These are phyloP conservation scores for Eimeria brunetti DNA, from an alignment of 169 alveolate genomes.

Conservation along the genomic window DNA sequence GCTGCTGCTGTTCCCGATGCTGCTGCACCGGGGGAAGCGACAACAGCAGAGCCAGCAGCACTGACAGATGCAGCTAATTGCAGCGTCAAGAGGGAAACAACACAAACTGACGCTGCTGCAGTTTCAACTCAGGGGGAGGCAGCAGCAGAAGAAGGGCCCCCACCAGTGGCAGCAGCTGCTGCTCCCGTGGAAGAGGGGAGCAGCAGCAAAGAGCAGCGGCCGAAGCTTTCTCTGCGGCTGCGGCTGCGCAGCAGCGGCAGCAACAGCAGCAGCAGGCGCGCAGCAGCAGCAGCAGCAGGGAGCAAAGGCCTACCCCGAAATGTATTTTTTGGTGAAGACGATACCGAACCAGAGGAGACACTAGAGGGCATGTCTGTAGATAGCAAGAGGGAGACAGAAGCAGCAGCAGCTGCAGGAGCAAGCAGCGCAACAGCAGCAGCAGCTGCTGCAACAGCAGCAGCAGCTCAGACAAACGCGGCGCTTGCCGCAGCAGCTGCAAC, in stretches of 20 bases:
- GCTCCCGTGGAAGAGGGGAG: not conserved
- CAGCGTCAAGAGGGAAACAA: conserved; percentile 53
- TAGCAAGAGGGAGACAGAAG: not conserved
- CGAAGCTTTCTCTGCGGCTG: conserved; percentile 30
- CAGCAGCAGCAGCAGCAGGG: conserved; percentile 8
- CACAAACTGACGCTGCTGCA: not conserved
- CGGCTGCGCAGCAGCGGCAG: conserved; percentile 8
- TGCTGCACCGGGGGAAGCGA: not conserved
- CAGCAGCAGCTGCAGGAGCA: conserved; percentile 46
- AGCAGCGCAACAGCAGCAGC: not conserved
- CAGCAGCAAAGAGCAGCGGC: conserved; percentile 31
- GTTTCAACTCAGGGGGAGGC: not conserved
- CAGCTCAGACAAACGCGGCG: not conserved
- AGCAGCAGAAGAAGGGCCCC: conserved; percentile 2
- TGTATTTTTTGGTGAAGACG: conserved; percentile 30
- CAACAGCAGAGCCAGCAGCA: conserved; percentile 11
- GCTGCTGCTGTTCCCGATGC: conserved; percentile 13
- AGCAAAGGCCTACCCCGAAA: not conserved
- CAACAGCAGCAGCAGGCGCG: not conserved
- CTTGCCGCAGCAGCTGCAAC: conserved; percentile 3
- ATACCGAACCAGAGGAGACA: not conserved
- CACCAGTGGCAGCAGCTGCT: not conserved
- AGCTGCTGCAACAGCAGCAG: not conserved
- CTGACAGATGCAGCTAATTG: not conserved
- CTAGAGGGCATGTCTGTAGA: not conserved